These are phyloP conservation scores for Mucor sp. DNA, from an alignment of 371 early-diverging fungal genomes.

Conservation along the genomic window DNA sequence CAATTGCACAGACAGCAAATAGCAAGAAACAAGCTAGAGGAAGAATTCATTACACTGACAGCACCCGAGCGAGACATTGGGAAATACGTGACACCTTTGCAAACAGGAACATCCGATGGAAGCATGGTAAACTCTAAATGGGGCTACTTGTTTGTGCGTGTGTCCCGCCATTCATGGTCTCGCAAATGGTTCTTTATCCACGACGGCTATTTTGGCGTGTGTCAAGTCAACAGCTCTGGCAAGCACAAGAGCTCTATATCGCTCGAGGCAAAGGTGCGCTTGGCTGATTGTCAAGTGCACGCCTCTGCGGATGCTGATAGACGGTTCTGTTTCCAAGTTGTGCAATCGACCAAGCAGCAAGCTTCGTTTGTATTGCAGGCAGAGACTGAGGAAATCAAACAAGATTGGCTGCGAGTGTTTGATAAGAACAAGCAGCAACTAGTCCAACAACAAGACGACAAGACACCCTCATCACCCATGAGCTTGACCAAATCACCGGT, in stretches of 20 bases:
- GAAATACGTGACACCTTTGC: conserved; percentile 7
- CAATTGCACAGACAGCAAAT: conserved; percentile 26
- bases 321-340: conserved; percentile 69
- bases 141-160: conserved; percentile 27
- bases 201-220: conserved; percentile 46
- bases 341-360: background rate
- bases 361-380: conserved; percentile 55
- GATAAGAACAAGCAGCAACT: conserved; percentile 44
- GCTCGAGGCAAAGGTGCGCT: conserved; percentile 44
- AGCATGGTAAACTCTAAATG: conserved; percentile 17
- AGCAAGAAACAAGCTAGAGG: conserved; percentile 21
- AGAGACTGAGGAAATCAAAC: conserved; percentile 61
- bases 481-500: background rate
- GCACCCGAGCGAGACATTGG: conserved; percentile 22
- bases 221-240: conserved; percentile 25
- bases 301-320: conserved; percentile 50
- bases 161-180: conserved; percentile 34
- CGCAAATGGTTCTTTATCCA: conserved; percentile 57
- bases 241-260: conserved; percentile 48
- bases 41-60: conserved; percentile 28
- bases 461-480: background rate
- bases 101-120: background rate
- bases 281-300: conserved; percentile 54
- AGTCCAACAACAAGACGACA: background rate
- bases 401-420: conserved; percentile 60